A percentile compares a stretch with the other conserved stretches of the same genome.
Conservation (phyloP, 495 filamentous ascomycete species). For the Lichenothelia convexa region DNA sequence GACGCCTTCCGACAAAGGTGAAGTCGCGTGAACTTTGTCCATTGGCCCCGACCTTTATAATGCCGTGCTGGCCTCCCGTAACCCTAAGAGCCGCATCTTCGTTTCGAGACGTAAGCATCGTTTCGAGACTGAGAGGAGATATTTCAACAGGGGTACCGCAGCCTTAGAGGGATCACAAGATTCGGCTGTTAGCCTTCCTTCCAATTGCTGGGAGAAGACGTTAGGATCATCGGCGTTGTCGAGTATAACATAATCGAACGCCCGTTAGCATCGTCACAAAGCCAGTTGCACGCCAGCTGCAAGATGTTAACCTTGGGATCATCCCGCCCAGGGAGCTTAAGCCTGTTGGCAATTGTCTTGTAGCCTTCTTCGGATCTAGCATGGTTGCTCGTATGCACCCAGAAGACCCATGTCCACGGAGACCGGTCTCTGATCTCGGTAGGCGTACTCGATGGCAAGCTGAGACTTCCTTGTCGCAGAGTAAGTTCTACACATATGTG, state of each 20-base stretch:
- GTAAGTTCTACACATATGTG: no score
- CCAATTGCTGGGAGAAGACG: no score
- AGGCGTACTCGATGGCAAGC: constrained; percentile 24
- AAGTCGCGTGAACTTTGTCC: no score
- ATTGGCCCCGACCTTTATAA: no score
- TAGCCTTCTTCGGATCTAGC: constrained; percentile 23
- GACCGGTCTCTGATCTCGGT: constrained; percentile 11
- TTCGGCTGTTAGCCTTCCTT: no score
- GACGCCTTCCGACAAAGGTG: no score
- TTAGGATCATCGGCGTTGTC: constrained; percentile 5
- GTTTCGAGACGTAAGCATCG: no score
- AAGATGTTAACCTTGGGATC: constrained; percentile 21
- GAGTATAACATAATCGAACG: constrained; percentile 4
- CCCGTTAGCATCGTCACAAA: constrained; percentile 5
- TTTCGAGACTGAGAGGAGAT: no score
- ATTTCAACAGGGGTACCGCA: no score
- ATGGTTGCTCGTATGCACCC: constrained; percentile 23
- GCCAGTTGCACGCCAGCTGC: constrained; percentile 22
- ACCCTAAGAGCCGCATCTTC: no score
- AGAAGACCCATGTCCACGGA: constrained; percentile 22
- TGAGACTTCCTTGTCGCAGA: constrained; percentile 26
- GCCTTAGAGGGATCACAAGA: no score
- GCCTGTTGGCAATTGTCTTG: constrained; percentile 19
- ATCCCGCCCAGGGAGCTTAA: constrained; percentile 20
- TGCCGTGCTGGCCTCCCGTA: no score